Evolutionary conservation across 129 eudicot species (phyloP), one percentile per base, ranked within the genome.

Genomic region (Artemisia argyi): DNA sequence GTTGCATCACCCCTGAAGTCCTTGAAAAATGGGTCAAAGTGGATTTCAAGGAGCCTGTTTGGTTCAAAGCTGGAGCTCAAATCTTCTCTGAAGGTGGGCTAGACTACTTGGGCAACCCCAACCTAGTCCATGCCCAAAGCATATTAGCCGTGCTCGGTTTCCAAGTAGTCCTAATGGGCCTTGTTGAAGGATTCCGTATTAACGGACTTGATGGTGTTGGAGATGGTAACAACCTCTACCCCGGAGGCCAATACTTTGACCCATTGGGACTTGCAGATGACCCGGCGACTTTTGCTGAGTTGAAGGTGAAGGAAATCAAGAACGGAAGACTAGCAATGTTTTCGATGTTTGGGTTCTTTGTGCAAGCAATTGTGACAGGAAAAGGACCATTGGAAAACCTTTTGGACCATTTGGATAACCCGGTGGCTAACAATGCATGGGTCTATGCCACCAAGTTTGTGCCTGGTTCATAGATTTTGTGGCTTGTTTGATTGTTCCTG

Each of bases 371-470:
- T 49, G 84, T 80, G 20, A 80, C 84, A 8, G 84, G 84, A 15
- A 80, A 80, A 46, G 84, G 80, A 8, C 81, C 84, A 65, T 59
- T 80, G 48, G 84, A 80, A 77, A 80, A 80, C 78, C 77, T 80
- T 66, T 76, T 80, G 81, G 84, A 80, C 66, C 84, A 76, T 66
- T 67, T 80, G 72, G 81, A 75, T 11, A 75, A 75, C 84, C 84
- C 84, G 48, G 84, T 80, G 74, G 84, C 84, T 64, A 75, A 80
- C 77, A 80, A 80, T 69, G 84, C 84, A n/a, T 75, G 84, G 84
- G 84, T 80, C 73, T 80, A 75, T 75, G 84, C 84, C 67, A 81
- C 84, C 60, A 81, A 81, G 73, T 81, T 81, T 76, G 84, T 56
- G 3, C 84, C 84, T 50, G 84, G 84, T 32, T 76, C 84, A 48